Evolutionary conservation across 495 filamentous ascomycete genomes (phyloP).

Genomic region (Talaromyces proteolyticus): DNA sequence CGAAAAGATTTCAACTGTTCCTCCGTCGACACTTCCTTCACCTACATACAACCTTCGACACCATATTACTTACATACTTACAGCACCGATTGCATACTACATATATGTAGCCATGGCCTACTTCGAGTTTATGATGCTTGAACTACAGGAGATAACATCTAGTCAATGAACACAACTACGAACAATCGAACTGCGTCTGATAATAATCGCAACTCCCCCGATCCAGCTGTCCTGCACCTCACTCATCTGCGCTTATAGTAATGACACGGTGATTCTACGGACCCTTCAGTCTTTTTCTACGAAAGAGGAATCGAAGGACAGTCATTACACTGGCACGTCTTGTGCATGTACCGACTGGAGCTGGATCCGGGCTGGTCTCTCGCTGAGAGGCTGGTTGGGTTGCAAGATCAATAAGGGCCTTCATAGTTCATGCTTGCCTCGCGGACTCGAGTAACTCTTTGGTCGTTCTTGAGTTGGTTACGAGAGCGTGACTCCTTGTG

Average conservation of each 20-base stretch:
- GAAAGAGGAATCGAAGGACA: slow-evolving; percentile 36
- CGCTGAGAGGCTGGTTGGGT: slow-evolving; percentile 12
- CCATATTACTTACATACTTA: too few relatives aligned
- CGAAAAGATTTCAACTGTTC: neutral
- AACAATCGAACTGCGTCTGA: neutral
- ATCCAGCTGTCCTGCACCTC: neutral
- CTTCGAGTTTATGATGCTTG: too few relatives aligned
- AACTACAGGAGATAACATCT: too few relatives aligned
- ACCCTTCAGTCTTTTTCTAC: too few relatives aligned
- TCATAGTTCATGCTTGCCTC: slow-evolving; percentile 43
- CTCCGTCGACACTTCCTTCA: neutral
- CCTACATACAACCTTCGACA: too few relatives aligned
- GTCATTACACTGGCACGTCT: slow-evolving; percentile 36
- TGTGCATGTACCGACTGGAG: slow-evolving; percentile 44
- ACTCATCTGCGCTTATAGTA: neutral
- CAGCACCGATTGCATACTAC: too few relatives aligned
- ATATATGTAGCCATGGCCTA: too few relatives aligned
- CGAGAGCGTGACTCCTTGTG: slow-evolving; percentile 50
- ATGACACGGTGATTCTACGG: slow-evolving; percentile 18
- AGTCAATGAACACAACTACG: neutral
- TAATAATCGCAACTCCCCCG: neutral
- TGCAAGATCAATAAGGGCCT: slow-evolving; percentile 44
- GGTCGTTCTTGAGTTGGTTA: slow-evolving; percentile 14
- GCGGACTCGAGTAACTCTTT: neutral
- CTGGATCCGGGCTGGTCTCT: slow-evolving; percentile 21